phyloP scores from a whole-genome alignment of 1,284 basidiomycete genomes.

The Ceratobasidium sp. region DNA sequence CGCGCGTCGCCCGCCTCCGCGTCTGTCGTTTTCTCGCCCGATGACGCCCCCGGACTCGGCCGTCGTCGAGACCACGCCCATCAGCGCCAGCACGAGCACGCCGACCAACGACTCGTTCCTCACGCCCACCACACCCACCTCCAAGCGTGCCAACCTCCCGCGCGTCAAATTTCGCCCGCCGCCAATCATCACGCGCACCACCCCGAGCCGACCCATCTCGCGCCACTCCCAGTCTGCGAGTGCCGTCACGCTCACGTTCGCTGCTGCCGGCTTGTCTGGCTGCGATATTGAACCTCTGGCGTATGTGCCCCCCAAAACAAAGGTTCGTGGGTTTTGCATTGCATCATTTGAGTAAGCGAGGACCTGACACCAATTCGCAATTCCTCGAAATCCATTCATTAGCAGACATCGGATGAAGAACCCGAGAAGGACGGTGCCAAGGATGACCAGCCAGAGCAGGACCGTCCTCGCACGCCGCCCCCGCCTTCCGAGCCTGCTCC shows the following conservation, averaged over 20 bases:
- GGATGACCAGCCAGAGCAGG: neutral
- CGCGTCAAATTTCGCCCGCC: constrained; percentile 44
- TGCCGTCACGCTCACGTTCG: constrained; percentile 38
- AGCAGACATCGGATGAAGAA: constrained; percentile 3
- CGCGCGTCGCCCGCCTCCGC: neutral
- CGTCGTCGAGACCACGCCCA: constrained; percentile 23
- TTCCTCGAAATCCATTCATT: constrained; percentile 9
- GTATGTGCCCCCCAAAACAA: constrained; percentile 11
- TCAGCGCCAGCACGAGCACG: constrained; percentile 3
- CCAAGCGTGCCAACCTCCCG: neutral
- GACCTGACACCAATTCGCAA: neutral
- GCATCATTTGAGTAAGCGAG: neutral
- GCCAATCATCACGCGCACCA: constrained; percentile 43
- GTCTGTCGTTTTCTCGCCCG: constrained; percentile 26
- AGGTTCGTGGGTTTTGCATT: constrained; percentile 9
- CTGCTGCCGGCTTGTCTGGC: constrained; percentile 25
- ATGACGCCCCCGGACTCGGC: constrained; percentile 42
- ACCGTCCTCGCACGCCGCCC: constrained; percentile 19
- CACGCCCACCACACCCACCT: constrained; percentile 23
- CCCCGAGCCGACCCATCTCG: constrained; percentile 26
- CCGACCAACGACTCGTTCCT: constrained; percentile 11
- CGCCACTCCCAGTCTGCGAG: constrained; percentile 10
- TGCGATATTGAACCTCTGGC: constrained; percentile 24
- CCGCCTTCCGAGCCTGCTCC: neutral
- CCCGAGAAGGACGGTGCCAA: constrained; percentile 8